Conservation (phyloP, 805 yeast species). For the Yarrowia sp. region DNA sequence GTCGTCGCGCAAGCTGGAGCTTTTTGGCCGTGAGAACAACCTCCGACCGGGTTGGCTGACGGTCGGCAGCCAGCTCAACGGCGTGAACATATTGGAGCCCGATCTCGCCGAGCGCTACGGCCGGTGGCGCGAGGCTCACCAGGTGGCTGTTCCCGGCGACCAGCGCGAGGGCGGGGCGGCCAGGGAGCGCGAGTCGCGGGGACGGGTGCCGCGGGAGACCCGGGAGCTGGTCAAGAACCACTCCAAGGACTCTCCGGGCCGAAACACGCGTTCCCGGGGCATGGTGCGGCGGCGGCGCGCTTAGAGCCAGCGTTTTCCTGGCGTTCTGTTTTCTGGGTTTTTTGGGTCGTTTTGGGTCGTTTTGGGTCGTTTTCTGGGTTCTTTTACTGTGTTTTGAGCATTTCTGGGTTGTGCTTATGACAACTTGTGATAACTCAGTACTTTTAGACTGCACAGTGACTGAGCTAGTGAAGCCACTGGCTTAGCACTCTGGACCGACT, state of each 20-base stretch:
- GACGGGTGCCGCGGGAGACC: too few relatives aligned
- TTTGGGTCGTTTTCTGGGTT: too few relatives aligned
- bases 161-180: not conserved
- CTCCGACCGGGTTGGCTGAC: conserved; percentile 89
- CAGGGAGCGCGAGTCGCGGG: not conserved
- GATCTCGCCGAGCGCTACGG: conserved; percentile 29
- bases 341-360: too few relatives aligned
- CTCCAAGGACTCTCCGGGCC: not conserved
- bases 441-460: too few relatives aligned
- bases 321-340: too few relatives aligned
- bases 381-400: too few relatives aligned
- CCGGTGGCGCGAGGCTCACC: conserved; percentile 9
- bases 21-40: conserved; percentile 86
- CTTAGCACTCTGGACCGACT: too few relatives aligned
- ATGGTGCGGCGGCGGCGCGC: conserved; percentile 9
- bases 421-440: too few relatives aligned
- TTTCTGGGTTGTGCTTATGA: too few relatives aligned
- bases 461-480: too few relatives aligned
- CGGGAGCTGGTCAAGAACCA: conserved; percentile 4
- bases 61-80: conserved; percentile 73
- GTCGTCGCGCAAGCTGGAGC: conserved; percentile 74
- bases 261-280: conserved; percentile 3
- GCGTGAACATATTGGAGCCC: conserved; percentile 53
- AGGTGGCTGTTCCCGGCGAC: conserved; percentile 4
- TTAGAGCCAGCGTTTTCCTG: too few relatives aligned